Percentiles rank a stretch among this genome's conserved stretches.
phyloP scores from a whole-genome alignment of 179 eudicot species.

The Patellifolia procumbens region DNA sequence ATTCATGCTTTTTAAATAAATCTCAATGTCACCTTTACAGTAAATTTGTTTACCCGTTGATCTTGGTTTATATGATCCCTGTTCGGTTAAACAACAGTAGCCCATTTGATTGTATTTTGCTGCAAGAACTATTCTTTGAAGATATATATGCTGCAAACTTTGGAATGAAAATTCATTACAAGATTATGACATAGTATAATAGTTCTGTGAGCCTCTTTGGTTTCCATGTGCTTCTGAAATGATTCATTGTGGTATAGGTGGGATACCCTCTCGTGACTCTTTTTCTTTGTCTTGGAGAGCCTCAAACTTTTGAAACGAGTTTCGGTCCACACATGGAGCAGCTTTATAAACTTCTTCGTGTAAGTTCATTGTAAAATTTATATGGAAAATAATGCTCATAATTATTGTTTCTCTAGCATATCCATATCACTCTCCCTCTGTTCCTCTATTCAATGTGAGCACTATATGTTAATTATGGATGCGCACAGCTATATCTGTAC shows the following conservation, averaged over 20 bases:
- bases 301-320: slow-evolving; percentile 74
- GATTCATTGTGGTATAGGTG: slow-evolving; percentile 49
- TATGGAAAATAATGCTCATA: neutral
- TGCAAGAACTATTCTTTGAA: neutral
- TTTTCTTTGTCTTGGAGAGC: slow-evolving; percentile 98
- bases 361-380: slow-evolving; percentile 39
- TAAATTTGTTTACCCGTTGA: neutral
- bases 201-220: neutral
- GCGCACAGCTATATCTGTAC: slow-evolving; percentile 13
- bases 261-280: slow-evolving; percentile 96
- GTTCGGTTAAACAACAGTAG: neutral
- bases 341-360: slow-evolving; percentile 91
- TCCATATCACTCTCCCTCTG: neutral
- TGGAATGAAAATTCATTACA: neutral
- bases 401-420: neutral
- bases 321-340: slow-evolving; percentile 98
- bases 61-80: slow-evolving; percentile 5
- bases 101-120: neutral
- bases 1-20: neutral
- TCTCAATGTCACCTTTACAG: neutral
- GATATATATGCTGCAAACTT: neutral
- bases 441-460: slow-evolving; percentile 7
- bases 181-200: neutral
- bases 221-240: slow-evolving; percentile 17
- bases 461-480: slow-evolving; percentile 2